These are phyloP conservation scores for Fomitopsis palustris DNA, from an alignment of 1,284 basidiomycete species.

Conservation along the genomic window DNA sequence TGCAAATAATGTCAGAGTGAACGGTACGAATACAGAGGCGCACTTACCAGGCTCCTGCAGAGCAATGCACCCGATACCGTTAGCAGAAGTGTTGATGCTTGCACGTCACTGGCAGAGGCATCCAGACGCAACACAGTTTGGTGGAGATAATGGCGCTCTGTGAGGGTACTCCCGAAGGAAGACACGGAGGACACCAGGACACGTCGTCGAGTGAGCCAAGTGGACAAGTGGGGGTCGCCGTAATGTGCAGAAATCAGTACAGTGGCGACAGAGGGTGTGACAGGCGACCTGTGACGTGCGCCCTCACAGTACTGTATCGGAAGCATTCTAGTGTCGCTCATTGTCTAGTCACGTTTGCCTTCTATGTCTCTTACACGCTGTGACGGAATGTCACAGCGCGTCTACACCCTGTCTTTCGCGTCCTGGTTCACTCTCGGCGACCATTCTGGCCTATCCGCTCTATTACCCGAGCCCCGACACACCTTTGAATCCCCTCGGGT, in stretches of 20 bases:
- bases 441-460: not conserved
- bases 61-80: no score
- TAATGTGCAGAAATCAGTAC: no score
- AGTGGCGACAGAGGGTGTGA: no score
- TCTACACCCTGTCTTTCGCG: not conserved
- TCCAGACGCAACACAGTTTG: no score
- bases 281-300: not conserved
- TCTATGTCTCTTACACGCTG: not conserved
- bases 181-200: no score
- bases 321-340: not conserved
- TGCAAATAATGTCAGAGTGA: not conserved
- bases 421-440: not conserved
- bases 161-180: no score
- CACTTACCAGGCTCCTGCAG: not conserved
- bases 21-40: not conserved
- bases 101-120: no score
- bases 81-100: no score
- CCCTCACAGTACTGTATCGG: not conserved
- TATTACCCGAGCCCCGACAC: not conserved
- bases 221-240: no score
- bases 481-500: slow-evolving; percentile 1
- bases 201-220: no score
- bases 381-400: not conserved
- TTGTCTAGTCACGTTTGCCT: no score
- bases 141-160: no score